Evolutionary conservation across 78 protist species (phyloP), one percentile per base, ranked within the genome.

Genomic region (Dictyostelium discoideum): DNA sequence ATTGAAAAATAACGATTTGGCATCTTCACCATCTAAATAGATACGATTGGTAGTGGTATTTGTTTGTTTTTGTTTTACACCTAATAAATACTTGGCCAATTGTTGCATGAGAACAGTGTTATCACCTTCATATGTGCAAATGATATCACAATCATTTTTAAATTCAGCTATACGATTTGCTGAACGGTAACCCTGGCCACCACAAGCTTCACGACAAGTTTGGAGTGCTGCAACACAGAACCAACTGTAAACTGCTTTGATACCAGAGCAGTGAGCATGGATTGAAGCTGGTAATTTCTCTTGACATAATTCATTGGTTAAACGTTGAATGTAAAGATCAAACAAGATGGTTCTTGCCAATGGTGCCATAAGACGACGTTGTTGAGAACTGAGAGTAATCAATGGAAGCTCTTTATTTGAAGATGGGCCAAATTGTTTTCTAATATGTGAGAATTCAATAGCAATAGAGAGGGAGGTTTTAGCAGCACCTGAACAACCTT

Each of bases 341-440:
- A 60, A 67, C 1, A 65, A 1, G 2, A 87, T 63, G 2, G 93
- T 60, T 26, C 65, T 76, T 22, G 93, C 85, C 54, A 87, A 63
- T 78, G 93, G 93, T 29, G 46, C 65, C 85, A 87, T 63, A 6
- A 87, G 32, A 57, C 93, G 65, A 11, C 50, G 39, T 79, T 92
- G 90, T 29, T 92, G 96, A 0, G 96, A 84, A 20, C 85, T 24
- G 3, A 85, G 78, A 1, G 96, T 85, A 2, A 92, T 85, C 48
- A 92, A 48, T 24, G 85, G 86, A 7, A n/a, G 24, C 69, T 92
- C 96, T 42, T 92, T 84, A 0, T 82, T 13, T 1, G 48, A 1
- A 0, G 89, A 9, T 44, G 96, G 96, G n/a, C 96, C 96, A 80
- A 92, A 92, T 76, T 92, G 96, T 65, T 92, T 92, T 72, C 96